Conservation (phyloP, 2,329 filamentous ascomycete species). For the Lasiodiplodia gonubiensis region DNA sequence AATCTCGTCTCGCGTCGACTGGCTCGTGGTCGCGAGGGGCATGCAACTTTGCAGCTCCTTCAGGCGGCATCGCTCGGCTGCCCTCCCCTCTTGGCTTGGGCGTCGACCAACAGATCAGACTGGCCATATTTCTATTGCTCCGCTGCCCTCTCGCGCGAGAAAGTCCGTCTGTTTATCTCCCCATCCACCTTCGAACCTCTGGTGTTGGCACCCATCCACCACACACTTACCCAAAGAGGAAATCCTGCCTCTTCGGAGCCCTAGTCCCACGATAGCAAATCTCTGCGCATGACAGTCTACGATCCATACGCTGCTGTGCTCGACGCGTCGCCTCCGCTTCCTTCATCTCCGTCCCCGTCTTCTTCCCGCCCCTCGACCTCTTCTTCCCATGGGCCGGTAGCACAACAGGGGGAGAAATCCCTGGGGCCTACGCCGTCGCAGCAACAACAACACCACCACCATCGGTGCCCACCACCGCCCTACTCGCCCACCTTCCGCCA, state of each 20-base stretch:
- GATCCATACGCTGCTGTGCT: constrained; percentile 25
- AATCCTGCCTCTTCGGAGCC: not conserved
- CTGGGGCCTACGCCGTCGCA: not conserved
- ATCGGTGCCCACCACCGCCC: not conserved
- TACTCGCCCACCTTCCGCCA: constrained; percentile 14
- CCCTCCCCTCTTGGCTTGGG: not conserved
- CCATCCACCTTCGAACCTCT: not conserved
- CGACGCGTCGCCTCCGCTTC: constrained; percentile 8
- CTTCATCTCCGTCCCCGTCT: constrained; percentile 1
- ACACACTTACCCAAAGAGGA: constrained; percentile 1
- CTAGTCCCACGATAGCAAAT: not conserved
- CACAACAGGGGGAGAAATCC: not conserved
- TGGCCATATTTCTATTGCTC: constrained; percentile 6
- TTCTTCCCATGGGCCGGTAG: constrained; percentile 1
- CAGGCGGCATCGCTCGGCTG: not conserved
- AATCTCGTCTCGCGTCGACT: not conserved
- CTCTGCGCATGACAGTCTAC: constrained; percentile 24
- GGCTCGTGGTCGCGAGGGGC: not conserved
- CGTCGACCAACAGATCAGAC: not conserved
- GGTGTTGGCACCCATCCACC: constrained; percentile 1
- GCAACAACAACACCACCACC: not conserved
- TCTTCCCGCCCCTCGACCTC: constrained; percentile 9
- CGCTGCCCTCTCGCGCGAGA: not conserved
- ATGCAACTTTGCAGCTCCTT: not conserved
- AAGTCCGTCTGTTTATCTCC: not conserved